These are phyloP conservation scores for Aureobasidium sp. DNA, from an alignment of 2,329 filamentous ascomycete genomes.

Conservation along the genomic window DNA sequence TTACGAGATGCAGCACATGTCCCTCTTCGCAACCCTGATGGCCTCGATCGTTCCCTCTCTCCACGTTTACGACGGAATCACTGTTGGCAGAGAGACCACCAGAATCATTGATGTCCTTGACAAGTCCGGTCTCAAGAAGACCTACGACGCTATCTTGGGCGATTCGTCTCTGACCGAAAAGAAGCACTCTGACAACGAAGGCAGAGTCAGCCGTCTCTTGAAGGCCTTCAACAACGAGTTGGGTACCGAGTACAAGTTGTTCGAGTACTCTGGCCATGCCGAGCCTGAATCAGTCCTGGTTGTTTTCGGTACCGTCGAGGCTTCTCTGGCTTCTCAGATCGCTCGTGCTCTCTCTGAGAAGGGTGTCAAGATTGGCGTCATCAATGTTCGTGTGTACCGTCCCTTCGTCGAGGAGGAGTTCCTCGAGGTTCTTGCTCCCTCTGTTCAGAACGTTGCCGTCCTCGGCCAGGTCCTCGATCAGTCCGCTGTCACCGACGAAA, in stretches of 20 bases:
- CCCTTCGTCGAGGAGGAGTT: conserved; percentile 95
- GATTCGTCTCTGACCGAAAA: conserved; percentile 55
- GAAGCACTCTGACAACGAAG: conserved; percentile 61
- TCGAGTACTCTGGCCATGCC: conserved; percentile 86
- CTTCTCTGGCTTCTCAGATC: conserved; percentile 75
- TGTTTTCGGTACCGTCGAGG: conserved; percentile 86
- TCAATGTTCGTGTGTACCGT: conserved; percentile 88
- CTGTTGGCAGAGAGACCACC: conserved; percentile 71
- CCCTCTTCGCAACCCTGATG: conserved; percentile 74
- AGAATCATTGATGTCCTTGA: conserved; percentile 75
- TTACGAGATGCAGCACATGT: conserved; percentile 93
- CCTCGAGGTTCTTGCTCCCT: conserved; percentile 67
- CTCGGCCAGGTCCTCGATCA: conserved; percentile 79
- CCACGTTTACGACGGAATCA: conserved; percentile 82
- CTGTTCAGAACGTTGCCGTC: conserved; percentile 67
- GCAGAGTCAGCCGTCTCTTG: conserved; percentile 62
- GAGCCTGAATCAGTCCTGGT: conserved; percentile 76
- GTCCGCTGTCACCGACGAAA: conserved; percentile 62
- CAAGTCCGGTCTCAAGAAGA: conserved; percentile 57
- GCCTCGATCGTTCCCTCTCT: conserved; percentile 72
- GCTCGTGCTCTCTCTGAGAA: conserved; percentile 61
- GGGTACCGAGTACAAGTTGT: conserved; percentile 84
- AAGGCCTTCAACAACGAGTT: conserved; percentile 80
- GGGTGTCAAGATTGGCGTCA: conserved; percentile 71
- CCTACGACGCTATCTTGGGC: conserved; percentile 59